Evolutionary conservation across 148 eudicot species (phyloP).

Genomic region (Amaranthus palmeri): DNA sequence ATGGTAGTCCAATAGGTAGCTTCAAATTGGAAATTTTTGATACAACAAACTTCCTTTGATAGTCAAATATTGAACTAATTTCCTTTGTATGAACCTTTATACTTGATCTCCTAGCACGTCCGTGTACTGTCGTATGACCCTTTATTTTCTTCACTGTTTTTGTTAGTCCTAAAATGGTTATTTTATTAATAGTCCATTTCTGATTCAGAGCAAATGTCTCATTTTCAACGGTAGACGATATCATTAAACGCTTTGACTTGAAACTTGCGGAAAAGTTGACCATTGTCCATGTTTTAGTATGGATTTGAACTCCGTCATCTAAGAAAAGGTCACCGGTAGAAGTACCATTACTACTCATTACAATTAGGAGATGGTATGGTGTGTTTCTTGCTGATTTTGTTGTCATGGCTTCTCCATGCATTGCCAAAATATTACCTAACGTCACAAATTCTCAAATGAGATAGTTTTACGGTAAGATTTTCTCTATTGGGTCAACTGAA

Average conservation of each 20-base stretch:
- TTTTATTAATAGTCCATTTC: background rate
- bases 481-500: too few relatives aligned
- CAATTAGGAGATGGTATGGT: background rate
- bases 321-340: background rate
- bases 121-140: background rate
- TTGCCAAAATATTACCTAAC: background rate
- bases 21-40: background rate
- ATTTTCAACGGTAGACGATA: background rate
- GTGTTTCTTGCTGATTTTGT: background rate
- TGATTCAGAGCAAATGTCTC: background rate
- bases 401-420: conserved; percentile 6
- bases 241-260: background rate
- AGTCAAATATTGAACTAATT: background rate
- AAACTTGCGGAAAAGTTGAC: background rate
- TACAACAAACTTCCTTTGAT: background rate
- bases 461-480: too few relatives aligned
- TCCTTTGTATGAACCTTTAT: background rate
- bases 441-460: too few relatives aligned
- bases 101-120: background rate
- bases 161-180: background rate
- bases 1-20: background rate
- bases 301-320: background rate
- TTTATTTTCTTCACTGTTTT: background rate
- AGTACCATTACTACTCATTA: background rate
- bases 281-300: background rate